Base-by-base conservation (phyloP, 1,139 yeast genomes). In the Kodamaea sp. region DNA sequence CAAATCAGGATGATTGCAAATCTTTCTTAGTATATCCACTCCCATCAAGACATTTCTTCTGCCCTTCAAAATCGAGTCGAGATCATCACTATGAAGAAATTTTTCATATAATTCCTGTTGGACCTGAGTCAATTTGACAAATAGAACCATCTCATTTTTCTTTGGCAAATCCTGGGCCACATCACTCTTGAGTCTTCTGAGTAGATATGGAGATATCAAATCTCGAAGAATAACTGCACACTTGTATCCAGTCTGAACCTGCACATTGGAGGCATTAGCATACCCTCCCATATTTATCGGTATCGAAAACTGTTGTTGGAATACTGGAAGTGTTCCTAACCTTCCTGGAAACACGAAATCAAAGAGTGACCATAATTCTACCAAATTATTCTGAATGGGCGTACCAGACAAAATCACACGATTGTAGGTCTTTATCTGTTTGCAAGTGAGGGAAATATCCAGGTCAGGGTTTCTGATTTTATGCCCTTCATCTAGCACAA, bases 231-330 rank as follows among this genome's bases (percentile, higher is more conserved):
- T 83, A 7, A 90, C 95, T 0, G 98, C 98, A 66, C 97, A 92
- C 56, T 89, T 89, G 55, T 86, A 90, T 1, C 97, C 97, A 0
- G 97, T 83, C 55, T 92, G 97, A 0, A 94, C 97, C 54, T 94
- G 97, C 4, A 92, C 78, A 57, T 92, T 92, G 1, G 95, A 82
- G 0, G 98, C 98, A 63, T 92, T 92, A 2, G 98, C 96, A 59
- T 94, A 92, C 0, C 99, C 99, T n/a, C 98, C 99, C 60, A 87
- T 76, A 51, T 89, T 90, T 26, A 92, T 94, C 0, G 98, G 99
- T 3, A 83, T 70, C 2, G 96, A 84, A 57, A 92, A 92, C 54
- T 92, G 96, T 37, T 78, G 83, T 55, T 90, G 96, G 51, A 92
- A 92, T 0, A 94, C 92, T 0, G 99, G 98, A 14, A 92, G 63